Evolutionary conservation across 78 protist genomes (phyloP).

Genomic region (Cyanophora paradoxa): DNA sequence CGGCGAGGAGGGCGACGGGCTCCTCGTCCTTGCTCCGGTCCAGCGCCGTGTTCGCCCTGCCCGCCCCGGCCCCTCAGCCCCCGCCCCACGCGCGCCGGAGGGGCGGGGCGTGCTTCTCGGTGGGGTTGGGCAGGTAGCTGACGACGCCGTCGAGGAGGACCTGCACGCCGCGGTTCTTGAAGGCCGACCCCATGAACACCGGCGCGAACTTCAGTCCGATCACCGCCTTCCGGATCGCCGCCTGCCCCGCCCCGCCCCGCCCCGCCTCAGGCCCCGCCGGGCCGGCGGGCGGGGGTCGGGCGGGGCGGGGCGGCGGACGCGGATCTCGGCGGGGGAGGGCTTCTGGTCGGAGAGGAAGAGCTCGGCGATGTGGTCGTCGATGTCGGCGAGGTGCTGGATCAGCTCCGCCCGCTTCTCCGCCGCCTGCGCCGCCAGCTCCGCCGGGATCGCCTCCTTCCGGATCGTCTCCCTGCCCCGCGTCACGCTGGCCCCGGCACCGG

Average conservation of each 20-base stretch:
- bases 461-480: neutral
- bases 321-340: neutral
- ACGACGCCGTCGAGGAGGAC: slow-evolving; percentile 79
- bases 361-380: slow-evolving; percentile 66
- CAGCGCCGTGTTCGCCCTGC: slow-evolving; percentile 28
- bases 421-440: slow-evolving; percentile 10
- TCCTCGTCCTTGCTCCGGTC: slow-evolving; percentile 26
- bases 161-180: slow-evolving; percentile 90
- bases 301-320: slow-evolving; percentile 1
- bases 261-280: neutral
- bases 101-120: slow-evolving; percentile 31
- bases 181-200: slow-evolving; percentile 86
- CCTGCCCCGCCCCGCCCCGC: neutral
- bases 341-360: slow-evolving; percentile 23
- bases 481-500: too few relatives aligned
- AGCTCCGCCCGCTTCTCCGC: slow-evolving; percentile 15
- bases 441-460: slow-evolving; percentile 34
- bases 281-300: neutral
- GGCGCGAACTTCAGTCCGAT: slow-evolving; percentile 65
- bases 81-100: neutral
- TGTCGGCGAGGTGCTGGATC: slow-evolving; percentile 48
- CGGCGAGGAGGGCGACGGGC: slow-evolving; percentile 25
- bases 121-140: slow-evolving; percentile 80
- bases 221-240: slow-evolving; percentile 60
- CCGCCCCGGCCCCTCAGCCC: neutral